Conservation (phyloP, 2,329 filamentous ascomycete genomes). For the Scorias spongiosa region DNA sequence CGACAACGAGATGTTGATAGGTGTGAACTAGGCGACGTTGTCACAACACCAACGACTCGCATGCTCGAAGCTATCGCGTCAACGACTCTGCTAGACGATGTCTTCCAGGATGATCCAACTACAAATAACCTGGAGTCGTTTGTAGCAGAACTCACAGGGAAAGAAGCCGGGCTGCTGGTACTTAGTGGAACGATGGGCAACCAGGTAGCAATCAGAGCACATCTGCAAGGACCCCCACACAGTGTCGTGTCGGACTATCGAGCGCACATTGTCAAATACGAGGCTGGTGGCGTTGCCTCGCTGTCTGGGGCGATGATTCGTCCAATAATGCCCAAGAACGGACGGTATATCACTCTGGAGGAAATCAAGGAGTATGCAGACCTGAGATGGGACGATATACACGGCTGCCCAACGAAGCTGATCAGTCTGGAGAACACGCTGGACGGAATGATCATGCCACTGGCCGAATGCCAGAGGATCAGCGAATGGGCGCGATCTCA, state of each 20-base stretch:
- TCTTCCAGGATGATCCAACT: conserved; percentile 63
- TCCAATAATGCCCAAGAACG: conserved; percentile 53
- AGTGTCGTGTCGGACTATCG: conserved; percentile 65
- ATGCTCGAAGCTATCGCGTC: conserved; percentile 70
- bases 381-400: conserved; percentile 54
- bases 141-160: conserved; percentile 56
- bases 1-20: not conserved
- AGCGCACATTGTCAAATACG: conserved; percentile 60
- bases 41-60: conserved; percentile 60
- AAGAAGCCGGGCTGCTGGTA: conserved; percentile 65
- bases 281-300: conserved; percentile 52
- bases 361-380: conserved; percentile 55
- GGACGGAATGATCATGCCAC: conserved; percentile 61
- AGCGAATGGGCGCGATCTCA: conserved; percentile 48
- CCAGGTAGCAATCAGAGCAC: conserved; percentile 65
- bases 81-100: conserved; percentile 68
- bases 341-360: conserved; percentile 57
- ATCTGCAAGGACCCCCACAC: conserved; percentile 67
- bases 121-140: conserved; percentile 63
- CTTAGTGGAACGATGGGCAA: conserved; percentile 92
- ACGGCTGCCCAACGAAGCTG: conserved; percentile 64
- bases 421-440: conserved; percentile 81
- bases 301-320: conserved; percentile 58
- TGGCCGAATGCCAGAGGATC: conserved; percentile 56
- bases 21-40: conserved; percentile 34